Conservation (phyloP, 495 filamentous ascomycete species). For the Xylaria acuta region DNA sequence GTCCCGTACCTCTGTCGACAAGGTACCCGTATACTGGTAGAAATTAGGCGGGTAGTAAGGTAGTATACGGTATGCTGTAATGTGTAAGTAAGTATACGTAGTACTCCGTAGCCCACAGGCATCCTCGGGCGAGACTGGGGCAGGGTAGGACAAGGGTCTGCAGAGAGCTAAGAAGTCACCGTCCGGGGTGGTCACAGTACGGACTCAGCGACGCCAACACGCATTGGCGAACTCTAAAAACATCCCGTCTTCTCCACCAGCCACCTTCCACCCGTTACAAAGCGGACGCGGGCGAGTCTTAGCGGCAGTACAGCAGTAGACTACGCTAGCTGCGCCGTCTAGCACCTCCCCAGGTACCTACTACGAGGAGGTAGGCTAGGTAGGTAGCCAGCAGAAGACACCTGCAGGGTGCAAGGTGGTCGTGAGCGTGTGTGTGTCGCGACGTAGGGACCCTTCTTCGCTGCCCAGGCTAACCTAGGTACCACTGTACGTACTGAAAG, state of each 20-base stretch:
- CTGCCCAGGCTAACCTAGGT: conserved; percentile 1
- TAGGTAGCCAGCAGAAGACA: neutral
- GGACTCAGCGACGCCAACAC: neutral
- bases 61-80: neutral
- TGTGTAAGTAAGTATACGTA: no score
- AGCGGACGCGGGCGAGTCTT: conserved; percentile 13
- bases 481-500: conserved; percentile 13
- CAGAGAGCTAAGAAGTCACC: conserved; percentile 8
- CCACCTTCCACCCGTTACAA: conserved; percentile 29
- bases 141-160: conserved; percentile 2
- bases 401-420: conserved; percentile 11
- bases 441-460: neutral
- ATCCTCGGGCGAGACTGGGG: conserved; percentile 7
- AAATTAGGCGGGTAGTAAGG: neutral
- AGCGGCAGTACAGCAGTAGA: conserved; percentile 5
- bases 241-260: conserved; percentile 38
- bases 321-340: conserved; percentile 10
- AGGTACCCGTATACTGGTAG: neutral
- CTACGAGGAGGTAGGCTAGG: no score
- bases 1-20: neutral
- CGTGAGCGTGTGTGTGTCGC: conserved; percentile 5
- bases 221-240: conserved; percentile 30
- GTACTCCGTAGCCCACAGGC: conserved; percentile 15
- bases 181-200: conserved; percentile 21
- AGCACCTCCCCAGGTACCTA: neutral